These are phyloP conservation scores for Xylaria sp. DNA, from an alignment of 495 filamentous ascomycete genomes.

Conservation along the genomic window DNA sequence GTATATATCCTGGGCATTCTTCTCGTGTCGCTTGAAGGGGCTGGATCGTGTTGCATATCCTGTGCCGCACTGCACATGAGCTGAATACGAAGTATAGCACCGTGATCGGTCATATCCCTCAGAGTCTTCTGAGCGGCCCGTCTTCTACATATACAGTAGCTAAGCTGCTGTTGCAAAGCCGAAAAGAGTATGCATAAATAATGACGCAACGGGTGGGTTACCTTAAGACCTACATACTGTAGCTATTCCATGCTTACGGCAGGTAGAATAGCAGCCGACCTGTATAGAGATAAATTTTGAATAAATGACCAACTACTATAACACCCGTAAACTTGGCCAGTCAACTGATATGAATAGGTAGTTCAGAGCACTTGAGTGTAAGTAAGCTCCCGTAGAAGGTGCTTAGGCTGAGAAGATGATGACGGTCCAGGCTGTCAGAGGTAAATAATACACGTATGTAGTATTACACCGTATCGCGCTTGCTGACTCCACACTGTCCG, in stretches of 20 bases:
- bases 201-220: slow-evolving; percentile 14
- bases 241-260: neutral
- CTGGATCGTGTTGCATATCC: slow-evolving; percentile 15
- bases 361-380: neutral
- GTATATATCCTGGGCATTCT: slow-evolving; percentile 5
- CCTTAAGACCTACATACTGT: neutral
- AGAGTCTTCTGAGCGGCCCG: neutral
- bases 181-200: slow-evolving; percentile 5
- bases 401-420: neutral
- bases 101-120: neutral
- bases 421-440: neutral
- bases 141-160: neutral
- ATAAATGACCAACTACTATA: neutral
- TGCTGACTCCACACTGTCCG: too few relatives aligned
- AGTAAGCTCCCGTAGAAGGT: neutral
- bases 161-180: neutral
- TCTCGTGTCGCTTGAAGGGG: slow-evolving; percentile 20
- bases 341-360: neutral
- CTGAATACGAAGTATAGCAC: slow-evolving; percentile 18
- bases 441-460: neutral
- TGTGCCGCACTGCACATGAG: slow-evolving; percentile 13
- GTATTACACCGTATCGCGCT: neutral
- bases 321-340: neutral
- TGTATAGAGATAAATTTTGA: neutral
- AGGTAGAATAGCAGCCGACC: neutral